These are phyloP conservation scores for Fusarium poae DNA, from an alignment of 2,329 filamentous ascomycete species.

Conservation along the genomic window DNA sequence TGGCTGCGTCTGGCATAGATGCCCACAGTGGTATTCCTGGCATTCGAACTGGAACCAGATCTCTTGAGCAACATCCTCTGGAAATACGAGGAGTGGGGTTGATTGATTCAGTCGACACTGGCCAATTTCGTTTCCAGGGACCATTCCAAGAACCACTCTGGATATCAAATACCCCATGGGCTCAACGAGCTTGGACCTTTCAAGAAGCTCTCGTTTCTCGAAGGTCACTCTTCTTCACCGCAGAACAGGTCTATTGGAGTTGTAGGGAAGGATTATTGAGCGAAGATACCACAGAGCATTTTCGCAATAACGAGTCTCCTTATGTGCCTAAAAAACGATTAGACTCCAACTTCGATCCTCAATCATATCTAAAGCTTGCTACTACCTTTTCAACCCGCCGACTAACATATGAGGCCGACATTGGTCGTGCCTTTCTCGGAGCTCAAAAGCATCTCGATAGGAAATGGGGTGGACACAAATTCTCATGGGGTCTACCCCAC, in stretches of 20 bases:
- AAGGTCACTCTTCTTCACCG: background rate
- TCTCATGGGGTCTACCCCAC: constrained; percentile 3
- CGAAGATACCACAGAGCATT: background rate
- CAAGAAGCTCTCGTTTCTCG: background rate
- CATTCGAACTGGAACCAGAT: accelerated
- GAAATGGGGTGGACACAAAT: background rate
- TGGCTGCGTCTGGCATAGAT: background rate
- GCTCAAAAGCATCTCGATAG: background rate
- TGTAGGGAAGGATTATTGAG: background rate
- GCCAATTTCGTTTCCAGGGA: background rate
- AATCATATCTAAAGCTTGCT: background rate
- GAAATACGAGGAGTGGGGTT: background rate
- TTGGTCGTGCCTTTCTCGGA: background rate
- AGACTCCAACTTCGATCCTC: background rate
- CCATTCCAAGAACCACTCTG: background rate
- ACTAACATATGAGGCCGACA: background rate
- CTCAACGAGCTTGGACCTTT: background rate
- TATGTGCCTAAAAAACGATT: background rate
- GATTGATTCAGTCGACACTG: background rate
- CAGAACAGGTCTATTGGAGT: background rate
- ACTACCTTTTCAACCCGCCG: background rate
- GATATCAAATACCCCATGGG: background rate
- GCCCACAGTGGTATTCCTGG: background rate
- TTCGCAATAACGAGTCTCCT: background rate
- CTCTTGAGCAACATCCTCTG: background rate